Evolutionary conservation across 2,329 filamentous ascomycete species (phyloP), one percentile per base, ranked within the genome.

Genomic region (Kalmusia sp.): DNA sequence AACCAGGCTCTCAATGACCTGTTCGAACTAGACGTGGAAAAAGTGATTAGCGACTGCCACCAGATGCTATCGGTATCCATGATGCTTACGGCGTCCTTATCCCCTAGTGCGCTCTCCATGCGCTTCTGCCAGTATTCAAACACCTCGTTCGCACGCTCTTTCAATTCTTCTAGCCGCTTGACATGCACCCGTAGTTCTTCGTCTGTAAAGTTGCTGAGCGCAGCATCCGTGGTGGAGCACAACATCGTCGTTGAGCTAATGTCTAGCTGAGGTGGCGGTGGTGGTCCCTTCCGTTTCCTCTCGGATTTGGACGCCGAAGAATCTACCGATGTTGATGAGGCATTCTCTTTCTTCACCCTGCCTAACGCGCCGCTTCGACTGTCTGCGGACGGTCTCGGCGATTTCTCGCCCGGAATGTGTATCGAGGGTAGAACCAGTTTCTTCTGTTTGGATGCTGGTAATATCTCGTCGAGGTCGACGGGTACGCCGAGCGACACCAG

Each of bases 401-500:
- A 73, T n/a, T 71, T 67, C 12, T 74, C 71, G 31, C 71, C 70
- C 1, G 70, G 62, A 24, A 73, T 69, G 54, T 72, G 66, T 41
- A 95, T 87, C 5, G 93, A 96, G 0, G 95, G 95, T 1, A 99
- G 83, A 4, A 99, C 84, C 15, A 99, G 87, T 72, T 98, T 98
- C 83, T 98, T 98, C 74, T 99, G 95, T 76, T 98, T 98, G 11
- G 91, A 96, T 0, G 93, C 93, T 0, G 95, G 95, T 6, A 99
- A 84, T 50, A 99, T 98, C 78, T 99, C 95, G 75, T 99, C 95
- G 0, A 99, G 83, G 67, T 99, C 95, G 38, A 99, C 92, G 1
- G 95, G 95, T 0, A 99, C 95, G 15, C 95, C 95, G 0, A 99
- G 85, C 1, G 93, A 97, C 49, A 99, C 93, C 35, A 99, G 86